Conservation (phyloP, 2,329 filamentous ascomycete species). For the Ophiocordyceps camponoti-saundersi region DNA sequence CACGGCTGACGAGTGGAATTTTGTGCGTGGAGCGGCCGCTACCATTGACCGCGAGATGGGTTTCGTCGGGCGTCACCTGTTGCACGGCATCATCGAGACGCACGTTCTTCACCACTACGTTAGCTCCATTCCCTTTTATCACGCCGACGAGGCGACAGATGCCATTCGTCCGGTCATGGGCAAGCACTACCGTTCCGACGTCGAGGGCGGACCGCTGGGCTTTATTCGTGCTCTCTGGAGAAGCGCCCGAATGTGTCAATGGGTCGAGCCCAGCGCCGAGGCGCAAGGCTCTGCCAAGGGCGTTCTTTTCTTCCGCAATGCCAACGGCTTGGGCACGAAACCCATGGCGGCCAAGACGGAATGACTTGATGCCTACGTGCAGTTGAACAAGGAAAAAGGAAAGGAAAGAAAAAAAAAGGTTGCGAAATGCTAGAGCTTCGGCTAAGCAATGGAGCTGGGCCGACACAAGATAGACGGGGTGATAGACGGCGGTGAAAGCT, state of each 20-base stretch:
- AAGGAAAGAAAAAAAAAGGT: neutral
- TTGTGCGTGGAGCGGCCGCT: slow-evolving; percentile 79
- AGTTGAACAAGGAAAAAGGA: neutral
- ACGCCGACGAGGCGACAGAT: slow-evolving; percentile 85
- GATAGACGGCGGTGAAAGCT: neutral
- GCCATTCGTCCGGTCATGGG: slow-evolving; percentile 95
- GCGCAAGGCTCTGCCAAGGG: slow-evolving; percentile 67
- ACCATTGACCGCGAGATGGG: slow-evolving; percentile 97
- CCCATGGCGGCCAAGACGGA: slow-evolving; percentile 6
- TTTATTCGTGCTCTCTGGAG: slow-evolving; percentile 76
- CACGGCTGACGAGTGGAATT: slow-evolving; percentile 73
- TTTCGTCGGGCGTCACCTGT: slow-evolving; percentile 76
- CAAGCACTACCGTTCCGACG: slow-evolving; percentile 78
- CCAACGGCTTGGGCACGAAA: slow-evolving; percentile 61
- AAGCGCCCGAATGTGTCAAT: slow-evolving; percentile 78
- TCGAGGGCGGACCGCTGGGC: slow-evolving; percentile 56
- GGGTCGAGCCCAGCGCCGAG: slow-evolving; percentile 82
- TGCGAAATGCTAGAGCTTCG: neutral
- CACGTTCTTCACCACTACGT: slow-evolving; percentile 98
- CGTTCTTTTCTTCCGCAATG: slow-evolving; percentile 90
- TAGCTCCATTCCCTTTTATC: slow-evolving; percentile 89
- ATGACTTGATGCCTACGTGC: neutral
- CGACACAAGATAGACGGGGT: neutral
- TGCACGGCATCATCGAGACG: slow-evolving; percentile 95
- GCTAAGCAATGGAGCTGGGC: neutral